Base-by-base conservation (phyloP, 2,329 filamentous ascomycete genomes). In the Dactylellina drechsleri region DNA sequence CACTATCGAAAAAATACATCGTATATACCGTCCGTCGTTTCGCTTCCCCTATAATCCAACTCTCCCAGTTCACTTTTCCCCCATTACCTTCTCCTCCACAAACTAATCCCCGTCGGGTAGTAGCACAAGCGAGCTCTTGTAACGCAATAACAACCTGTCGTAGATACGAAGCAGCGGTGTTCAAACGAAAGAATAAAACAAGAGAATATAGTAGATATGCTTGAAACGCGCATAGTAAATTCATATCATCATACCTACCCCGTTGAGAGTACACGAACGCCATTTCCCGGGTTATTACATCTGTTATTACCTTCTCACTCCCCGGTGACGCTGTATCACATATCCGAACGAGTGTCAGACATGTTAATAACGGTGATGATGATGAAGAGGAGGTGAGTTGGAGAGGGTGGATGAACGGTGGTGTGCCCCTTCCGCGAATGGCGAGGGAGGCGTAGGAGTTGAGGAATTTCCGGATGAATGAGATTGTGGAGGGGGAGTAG, bases 161-260 rank as follows among this genome's bases (percentile, higher is more conserved):
- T 4, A 83, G 79, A 40, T 83, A 81, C 0, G 81, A 76, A 10
- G 76, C 66, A 0, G 77, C 56, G n/a, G 77, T 76, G 0, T 77
- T 77, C 0, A 82, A 76, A 0, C 79, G 79, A 62, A 86, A 86
- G 77, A 85, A 86, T 1, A 85, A 57, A 1, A 84, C 81, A 78
- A 87, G 83, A 1, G 82, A 79, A 72, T 87, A 86, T n/a, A 87
- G 82, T 1, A 88, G 79, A 77, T 86, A 86, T 0, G 85, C 84
- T 75, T 88, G 86, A 45, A 87, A 86, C 0, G 83, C 80, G 0
- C 82, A 82, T 0, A 87, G 82, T 0, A 82, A 79, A 4, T 79
- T 77, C 76, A 79, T 23, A 2, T 81, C 79, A 52, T 82, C 79
- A 31, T 79, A 80, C 0, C 64, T 76, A 0, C 56, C 53, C 8